A percentile compares a stretch with the other conserved stretches of the same genome.
Evolutionary conservation across 2,329 filamentous ascomycete genomes (phyloP).

Genomic region (Sporothrix curviconia): DNA sequence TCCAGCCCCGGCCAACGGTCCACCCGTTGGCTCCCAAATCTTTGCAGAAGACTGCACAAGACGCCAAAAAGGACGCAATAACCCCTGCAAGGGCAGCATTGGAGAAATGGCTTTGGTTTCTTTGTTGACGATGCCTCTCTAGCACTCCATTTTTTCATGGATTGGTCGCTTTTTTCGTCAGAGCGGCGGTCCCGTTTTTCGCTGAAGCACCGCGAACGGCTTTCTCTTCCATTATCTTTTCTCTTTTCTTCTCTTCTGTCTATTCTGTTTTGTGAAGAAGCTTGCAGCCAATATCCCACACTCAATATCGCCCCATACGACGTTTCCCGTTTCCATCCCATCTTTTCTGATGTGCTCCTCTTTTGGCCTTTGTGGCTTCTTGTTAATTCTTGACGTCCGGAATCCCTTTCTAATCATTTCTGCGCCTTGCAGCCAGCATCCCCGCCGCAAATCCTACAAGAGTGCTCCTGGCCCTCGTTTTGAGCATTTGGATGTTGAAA

Average conservation of each 20-base stretch:
- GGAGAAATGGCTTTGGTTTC: too few species aligned
- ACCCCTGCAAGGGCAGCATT: too few species aligned
- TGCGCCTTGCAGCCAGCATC: not conserved
- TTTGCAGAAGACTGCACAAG: not conserved
- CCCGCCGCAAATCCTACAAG: not conserved
- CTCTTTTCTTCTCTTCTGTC: not conserved
- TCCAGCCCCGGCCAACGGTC: not conserved
- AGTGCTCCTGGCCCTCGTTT: not conserved
- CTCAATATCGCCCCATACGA: conserved; percentile 10
- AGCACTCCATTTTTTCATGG: not conserved
- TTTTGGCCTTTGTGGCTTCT: too few species aligned
- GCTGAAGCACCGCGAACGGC: not conserved
- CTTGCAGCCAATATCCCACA: conserved; percentile 11
- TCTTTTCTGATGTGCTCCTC: too few species aligned
- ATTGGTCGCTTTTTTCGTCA: not conserved
- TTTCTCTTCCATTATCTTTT: not conserved
- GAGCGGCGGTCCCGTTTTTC: not conserved
- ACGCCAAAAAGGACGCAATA: too few species aligned
- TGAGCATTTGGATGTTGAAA: not conserved
- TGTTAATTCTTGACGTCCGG: too few species aligned
- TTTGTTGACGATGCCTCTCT: not conserved
- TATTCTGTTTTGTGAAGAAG: conserved; percentile 6
- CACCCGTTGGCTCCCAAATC: conserved; percentile 3
- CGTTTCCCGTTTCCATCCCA: conserved; percentile 6
- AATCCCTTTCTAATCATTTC: not conserved